Evolutionary conservation across 805 yeast genomes (phyloP).

Genomic region (Maudiozyma serrabonitensis): DNA sequence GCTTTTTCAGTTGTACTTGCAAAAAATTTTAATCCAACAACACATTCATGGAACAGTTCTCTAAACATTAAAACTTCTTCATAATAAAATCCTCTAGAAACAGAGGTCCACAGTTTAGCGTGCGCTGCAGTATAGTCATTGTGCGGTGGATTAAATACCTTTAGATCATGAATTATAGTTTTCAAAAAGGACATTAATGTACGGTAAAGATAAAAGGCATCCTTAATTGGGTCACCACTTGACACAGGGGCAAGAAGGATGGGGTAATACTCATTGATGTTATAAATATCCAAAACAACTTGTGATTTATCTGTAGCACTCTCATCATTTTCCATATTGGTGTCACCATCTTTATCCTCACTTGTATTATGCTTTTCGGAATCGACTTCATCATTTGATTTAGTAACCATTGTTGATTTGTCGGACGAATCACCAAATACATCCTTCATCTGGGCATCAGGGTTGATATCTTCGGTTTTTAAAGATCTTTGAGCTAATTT

Average conservation of each 20-base stretch:
- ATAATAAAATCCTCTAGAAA: conserved; percentile 70
- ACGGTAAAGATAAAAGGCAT: conserved; percentile 78
- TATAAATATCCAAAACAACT: conserved; percentile 32
- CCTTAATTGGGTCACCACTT: conserved; percentile 60
- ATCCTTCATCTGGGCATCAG: conserved; percentile 30
- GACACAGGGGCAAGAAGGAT: conserved; percentile 46
- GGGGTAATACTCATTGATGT: conserved; percentile 43
- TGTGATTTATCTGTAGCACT: too few species aligned
- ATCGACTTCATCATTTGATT: conserved; percentile 2
- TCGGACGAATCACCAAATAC: conserved; percentile 23
- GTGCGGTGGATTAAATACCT: conserved; percentile 82
- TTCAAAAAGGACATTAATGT: conserved; percentile 84
- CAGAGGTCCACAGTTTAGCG: conserved; percentile 66
- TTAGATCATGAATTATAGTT: conserved; percentile 80
- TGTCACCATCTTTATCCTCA: conserved; percentile 9
- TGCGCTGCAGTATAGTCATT: conserved; percentile 40
- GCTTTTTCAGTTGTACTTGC: conserved; percentile 33
- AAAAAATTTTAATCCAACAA: conserved; percentile 70
- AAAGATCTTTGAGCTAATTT: conserved; percentile 30
- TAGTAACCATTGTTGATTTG: conserved; percentile 8
- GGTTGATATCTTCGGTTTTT: conserved; percentile 29
- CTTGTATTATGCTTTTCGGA: background rate
- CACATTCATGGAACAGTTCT: conserved; percentile 73
- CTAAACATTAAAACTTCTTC: conserved; percentile 78
- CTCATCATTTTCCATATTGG: background rate